Evolutionary conservation across 2,329 filamentous ascomycete species (phyloP), one percentile per base, ranked within the genome.

Genomic region (Venturia carpophila): DNA sequence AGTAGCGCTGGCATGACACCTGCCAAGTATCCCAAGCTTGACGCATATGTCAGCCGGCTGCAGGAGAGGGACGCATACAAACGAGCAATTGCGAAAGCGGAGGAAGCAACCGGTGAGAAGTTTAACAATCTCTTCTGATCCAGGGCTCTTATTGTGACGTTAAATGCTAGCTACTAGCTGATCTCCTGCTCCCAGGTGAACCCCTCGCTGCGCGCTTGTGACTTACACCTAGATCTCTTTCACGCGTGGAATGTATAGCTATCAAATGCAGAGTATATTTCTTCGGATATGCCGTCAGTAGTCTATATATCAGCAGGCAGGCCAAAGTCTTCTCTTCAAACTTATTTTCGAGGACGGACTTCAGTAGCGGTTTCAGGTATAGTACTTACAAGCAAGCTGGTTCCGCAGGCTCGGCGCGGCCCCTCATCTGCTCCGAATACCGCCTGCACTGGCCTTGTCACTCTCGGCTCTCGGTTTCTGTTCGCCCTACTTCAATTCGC

Each of bases 61-160:
- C 76, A 83, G 69, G 74, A 75, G 55, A 70, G 75, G 49, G 77
- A 79, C 34, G 73, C 74, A 1, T 83, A 82, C 70, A 75, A 79
- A 71, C 74, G 71, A 60, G 78, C 79, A n/a, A 76, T 78, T n/a
- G 75, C 79, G 67, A 80, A 79, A 70, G 79, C 83, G 43, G 75
- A 80, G 65, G 76, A 82, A 68, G 72, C 69, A 3, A 76, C 70
- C 62, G 74, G 75, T 3, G 73, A 75, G 64, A 69, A 71, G 43
- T 67, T 66, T 56, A 27, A 58, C 19, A 58, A 58, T 58, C 17
- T 37, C 27, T 58, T 58, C 6, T 11, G 11, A 52, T 52, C n/a
- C 21, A 52, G 37, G 52, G 30, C 17, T 27, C 3, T 37, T n/a
- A 3, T 34, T 37, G 47, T 27, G 30, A 37, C 17, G 6, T 58